Base-by-base conservation (phyloP, 78 protist species). In the Bigelowiella natans region DNA sequence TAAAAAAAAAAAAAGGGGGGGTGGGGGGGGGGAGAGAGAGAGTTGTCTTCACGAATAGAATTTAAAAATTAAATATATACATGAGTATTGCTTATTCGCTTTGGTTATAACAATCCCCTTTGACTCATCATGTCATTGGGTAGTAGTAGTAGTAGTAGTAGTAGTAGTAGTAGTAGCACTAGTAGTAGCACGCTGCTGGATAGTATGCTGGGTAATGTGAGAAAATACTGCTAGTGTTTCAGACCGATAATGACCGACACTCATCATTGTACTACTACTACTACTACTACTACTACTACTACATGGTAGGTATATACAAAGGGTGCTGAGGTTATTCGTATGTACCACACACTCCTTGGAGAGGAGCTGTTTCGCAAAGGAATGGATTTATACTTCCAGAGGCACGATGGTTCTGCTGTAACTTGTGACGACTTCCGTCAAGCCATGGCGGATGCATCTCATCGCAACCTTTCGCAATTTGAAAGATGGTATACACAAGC, bases 301-400 rank as follows among this genome's bases (percentile, higher is more conserved):
- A 90, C 91, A 0, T n/a, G n/a, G 26, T 82, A 85, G 37, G 92
- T 90, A 11, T 90, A 90, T 39, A 63, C 39, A 11, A 90, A 90
- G 39, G 92, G 92, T 1, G 88, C 92, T 28, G 82, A 90, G 89
- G 92, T 90, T 37, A 51, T 90, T 39, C 92, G 92, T n/a, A 90
- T 90, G 92, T 86, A 86, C 92, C 3, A 1, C 39, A 85, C 92
- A 39, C 83, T 89, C 30, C 87, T 89, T 30, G 91, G 91, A 37
- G 0, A 0, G 37, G 39, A 1, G 1, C 73, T 39, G 39, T 89
- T 89, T 63, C 85, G 91, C 85, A 89, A 82, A 63, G 73, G 73
- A 51, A 51, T 90, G 92, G 86, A 84, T 39, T 40, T 85, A 26
- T 90, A 90, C 83, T 86, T 90, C 90, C 1, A 36, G 63, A 1